phyloP scores from a whole-genome alignment of 2,329 filamentous ascomycete genomes.

The Fusarium nisikadoi region DNA sequence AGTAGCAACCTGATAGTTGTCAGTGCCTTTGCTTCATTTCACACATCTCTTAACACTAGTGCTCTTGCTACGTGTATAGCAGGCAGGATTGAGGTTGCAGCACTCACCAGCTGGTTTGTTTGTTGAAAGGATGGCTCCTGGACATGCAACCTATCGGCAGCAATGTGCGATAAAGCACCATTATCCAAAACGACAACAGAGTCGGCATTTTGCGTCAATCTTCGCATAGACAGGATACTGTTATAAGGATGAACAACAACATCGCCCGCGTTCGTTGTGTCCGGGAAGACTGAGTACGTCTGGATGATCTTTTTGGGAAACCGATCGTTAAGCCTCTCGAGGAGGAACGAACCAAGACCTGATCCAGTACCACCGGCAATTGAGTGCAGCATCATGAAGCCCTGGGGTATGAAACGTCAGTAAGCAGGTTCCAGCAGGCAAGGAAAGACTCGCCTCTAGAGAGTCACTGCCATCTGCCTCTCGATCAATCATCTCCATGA shows the following conservation, averaged over 20 bases:
- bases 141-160: constrained; percentile 92
- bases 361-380: constrained; percentile 97
- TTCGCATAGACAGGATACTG: constrained; percentile 89
- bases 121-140: constrained; percentile 97
- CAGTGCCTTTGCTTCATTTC: background rate
- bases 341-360: constrained; percentile 92
- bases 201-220: constrained; percentile 95
- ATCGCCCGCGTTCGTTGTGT: constrained; percentile 85
- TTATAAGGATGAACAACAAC: constrained; percentile 99
- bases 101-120: constrained; percentile 88
- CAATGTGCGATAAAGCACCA: constrained; percentile 90
- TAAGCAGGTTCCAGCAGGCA: background rate
- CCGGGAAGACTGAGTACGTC: constrained; percentile 98
- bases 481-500: constrained; percentile 99
- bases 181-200: constrained; percentile 98
- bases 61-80: background rate
- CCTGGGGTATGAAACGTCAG: constrained; percentile 57
- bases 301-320: constrained; percentile 99
- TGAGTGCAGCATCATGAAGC: constrained; percentile 98
- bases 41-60: background rate
- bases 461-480: constrained; percentile 98
- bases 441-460: constrained; percentile 68
- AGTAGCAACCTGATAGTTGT: constrained; percentile 75
- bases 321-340: constrained; percentile 94
- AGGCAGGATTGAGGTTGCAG: too few relatives aligned